Evolutionary conservation across 2,329 filamentous ascomycete species (phyloP).

Genomic region (Trichoderma atroviride): DNA sequence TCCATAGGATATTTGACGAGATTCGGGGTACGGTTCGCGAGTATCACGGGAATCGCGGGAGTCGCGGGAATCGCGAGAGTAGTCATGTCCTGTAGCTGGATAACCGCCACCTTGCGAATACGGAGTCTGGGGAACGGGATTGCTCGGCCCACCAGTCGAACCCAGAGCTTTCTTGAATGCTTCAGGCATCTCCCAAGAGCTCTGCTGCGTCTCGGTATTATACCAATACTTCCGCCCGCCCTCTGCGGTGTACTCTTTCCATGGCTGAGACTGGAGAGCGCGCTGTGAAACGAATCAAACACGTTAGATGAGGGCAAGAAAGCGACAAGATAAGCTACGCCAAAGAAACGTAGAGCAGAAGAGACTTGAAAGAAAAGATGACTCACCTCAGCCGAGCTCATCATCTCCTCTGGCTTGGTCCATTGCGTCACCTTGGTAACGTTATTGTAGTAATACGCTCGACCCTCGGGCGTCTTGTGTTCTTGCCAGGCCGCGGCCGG

Average conservation of each 20-base stretch:
- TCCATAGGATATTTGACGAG: constrained; percentile 60
- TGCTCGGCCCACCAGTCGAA: constrained; percentile 51
- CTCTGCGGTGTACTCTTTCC: constrained; percentile 88
- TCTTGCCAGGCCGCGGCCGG: constrained; percentile 73
- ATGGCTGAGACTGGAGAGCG: constrained; percentile 79
- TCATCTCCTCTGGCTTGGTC: constrained; percentile 89
- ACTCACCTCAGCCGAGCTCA: constrained; percentile 77
- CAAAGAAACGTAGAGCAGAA: neutral
- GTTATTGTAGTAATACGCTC: constrained; percentile 88
- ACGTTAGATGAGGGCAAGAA: constrained; percentile 27
- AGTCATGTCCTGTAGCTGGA: constrained; percentile 41
- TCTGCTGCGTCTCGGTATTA: constrained; percentile 88
- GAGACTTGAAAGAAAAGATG: neutral
- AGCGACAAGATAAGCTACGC: neutral
- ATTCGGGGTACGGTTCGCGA: constrained; percentile 52
- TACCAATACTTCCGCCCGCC: constrained; percentile 94
- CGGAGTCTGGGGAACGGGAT: constrained; percentile 46
- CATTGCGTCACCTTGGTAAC: constrained; percentile 88
- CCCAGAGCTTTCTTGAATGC: constrained; percentile 75
- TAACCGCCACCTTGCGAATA: constrained; percentile 49
- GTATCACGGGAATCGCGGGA: constrained; percentile 32
- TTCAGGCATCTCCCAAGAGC: constrained; percentile 92
- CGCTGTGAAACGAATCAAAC: constrained; percentile 54
- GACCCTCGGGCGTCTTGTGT: constrained; percentile 77
- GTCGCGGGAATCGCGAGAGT: constrained; percentile 39